Evolutionary conservation across 2,329 filamentous ascomycete species (phyloP).

Genomic region (Aspergillus unguis): DNA sequence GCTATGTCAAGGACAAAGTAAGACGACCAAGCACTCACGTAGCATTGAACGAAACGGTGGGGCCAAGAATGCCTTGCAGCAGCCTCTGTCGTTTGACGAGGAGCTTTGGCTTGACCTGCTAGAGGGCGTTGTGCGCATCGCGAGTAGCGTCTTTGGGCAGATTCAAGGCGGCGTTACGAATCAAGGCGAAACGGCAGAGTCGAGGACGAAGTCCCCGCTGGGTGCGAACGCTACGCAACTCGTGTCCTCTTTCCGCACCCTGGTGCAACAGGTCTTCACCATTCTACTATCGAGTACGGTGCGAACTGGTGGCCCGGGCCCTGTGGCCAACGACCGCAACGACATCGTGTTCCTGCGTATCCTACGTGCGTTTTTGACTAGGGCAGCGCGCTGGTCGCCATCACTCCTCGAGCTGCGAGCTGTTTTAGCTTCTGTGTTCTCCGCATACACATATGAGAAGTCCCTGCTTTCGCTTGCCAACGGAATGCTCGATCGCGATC

Average conservation of each 20-base stretch:
- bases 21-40: constrained; percentile 47
- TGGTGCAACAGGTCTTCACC: constrained; percentile 89
- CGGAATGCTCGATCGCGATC: constrained; percentile 78
- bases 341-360: constrained; percentile 83
- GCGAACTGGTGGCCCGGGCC: constrained; percentile 32
- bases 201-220: constrained; percentile 13
- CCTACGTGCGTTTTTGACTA: constrained; percentile 79
- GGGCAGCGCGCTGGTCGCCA: constrained; percentile 76
- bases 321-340: constrained; percentile 33
- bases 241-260: constrained; percentile 64
- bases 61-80: constrained; percentile 49
- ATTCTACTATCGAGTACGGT: constrained; percentile 77
- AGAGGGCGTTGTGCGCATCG: constrained; percentile 61
- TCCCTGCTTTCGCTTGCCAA: constrained; percentile 83
- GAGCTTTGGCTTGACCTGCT: constrained; percentile 65
- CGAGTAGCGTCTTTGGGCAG: constrained; percentile 59
- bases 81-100: constrained; percentile 60
- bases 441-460: constrained; percentile 92
- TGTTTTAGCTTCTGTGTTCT: constrained; percentile 85
- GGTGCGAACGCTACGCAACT: constrained; percentile 45
- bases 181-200: constrained; percentile 18
- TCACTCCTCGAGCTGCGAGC: constrained; percentile 81
- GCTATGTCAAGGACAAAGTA: constrained; percentile 85
- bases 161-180: constrained; percentile 38
- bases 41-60: constrained; percentile 32